Evolutionary conservation across 2,329 filamentous ascomycete genomes (phyloP), one percentile per base, ranked within the genome.

Genomic region (Apiospora aurea): DNA sequence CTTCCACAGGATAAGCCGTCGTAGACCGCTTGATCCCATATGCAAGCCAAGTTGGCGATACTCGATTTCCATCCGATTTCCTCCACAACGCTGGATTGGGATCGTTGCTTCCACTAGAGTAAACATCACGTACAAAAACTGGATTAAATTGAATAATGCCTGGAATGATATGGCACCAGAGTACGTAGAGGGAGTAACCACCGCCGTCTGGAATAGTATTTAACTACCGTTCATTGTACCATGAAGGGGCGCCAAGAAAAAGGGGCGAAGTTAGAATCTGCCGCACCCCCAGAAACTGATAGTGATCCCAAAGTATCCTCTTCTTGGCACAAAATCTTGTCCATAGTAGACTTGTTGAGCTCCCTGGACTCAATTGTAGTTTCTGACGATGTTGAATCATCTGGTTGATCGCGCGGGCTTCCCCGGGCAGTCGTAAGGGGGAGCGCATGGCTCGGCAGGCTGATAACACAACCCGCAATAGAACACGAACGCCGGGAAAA

Each of bases 351-450:
- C 1, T 29, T 29, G 51, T 6, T 57, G 6, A 13, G 13, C 51
- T 57, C 13, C 51, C 26, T 2, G 51, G 26, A 34, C 26, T 26
- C 4, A 57, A 24, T 26, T 34, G 51, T 14, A 18, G 13, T 4
- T 18, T 57, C 13, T 13, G 51, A 34, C 34, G 26, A 57, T 57
- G 51, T 57, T 57, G 51, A 57, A 57, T 57, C 51, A 53, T 53
- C 51, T 16, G 13, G 16, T 26, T 34, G 24, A 34, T 34, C 14
- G 51, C 14, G 51, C 13, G 26, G 26, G 26, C 51, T 57, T 24
- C 51, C 26, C 26, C 51, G 8, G 57, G 57, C 34, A 41, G 18
- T n/a, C 5, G 57, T 41, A 41, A 41, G 34, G 16, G 16, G 21
- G n/a, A n/a, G 13, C 29, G 7, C 53, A n/a, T 8, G 53, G 38